Base-by-base conservation (phyloP, 2,329 filamentous ascomycete genomes). In the Davidsoniella eucalypti region DNA sequence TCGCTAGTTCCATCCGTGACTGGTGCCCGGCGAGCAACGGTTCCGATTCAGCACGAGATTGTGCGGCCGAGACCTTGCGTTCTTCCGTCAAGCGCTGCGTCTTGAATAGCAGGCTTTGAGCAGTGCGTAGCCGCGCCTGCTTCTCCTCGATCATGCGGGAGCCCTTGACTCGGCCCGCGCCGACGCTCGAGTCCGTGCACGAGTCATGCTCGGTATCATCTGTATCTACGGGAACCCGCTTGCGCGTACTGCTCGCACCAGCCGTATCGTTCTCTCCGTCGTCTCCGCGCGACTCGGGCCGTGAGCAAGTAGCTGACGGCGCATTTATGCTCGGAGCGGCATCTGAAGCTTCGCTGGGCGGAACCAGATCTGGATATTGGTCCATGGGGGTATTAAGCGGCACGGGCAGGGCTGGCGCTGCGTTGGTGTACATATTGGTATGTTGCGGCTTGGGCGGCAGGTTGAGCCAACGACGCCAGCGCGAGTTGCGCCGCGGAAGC, bases 71-170 rank as follows among this genome's bases (percentile, higher is more conserved):
- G 29, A 33, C 29, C 8, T 33, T 33, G 39, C 47, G 41, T 23
- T 40, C 38, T n/a, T 36, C 23, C 14, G 14, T 38, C n/a, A 50
- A 40, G 23, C 7, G 44, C 40, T 55, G 54, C 23, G 59, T 57
- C 41, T 60, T 57, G 26, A 58, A 56, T 38, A 70, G 59, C 47
- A 72, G 56, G 49, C 58, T 61, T 26, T 64, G 61, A 1, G 69
- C 69, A 26, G 68, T 60, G 39, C 60, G 58, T 25, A 72, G 54
- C 47, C 69, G 61, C 39, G 65, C 65, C 46, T 64, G 61, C 52
- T 60, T 66, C 43, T 65, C 61, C 44, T 56, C 58, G 43, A 67
- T 55, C 2, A 60, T 60, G 7, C 58, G 58, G 39, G 52, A 55
- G 8, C 54, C 53, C 5, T 53, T 56, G 21, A 44, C 25, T 3